phyloP scores from a whole-genome alignment of 768 basidiomycete genomes.

The Hygrophoropsis aurantiaca region DNA sequence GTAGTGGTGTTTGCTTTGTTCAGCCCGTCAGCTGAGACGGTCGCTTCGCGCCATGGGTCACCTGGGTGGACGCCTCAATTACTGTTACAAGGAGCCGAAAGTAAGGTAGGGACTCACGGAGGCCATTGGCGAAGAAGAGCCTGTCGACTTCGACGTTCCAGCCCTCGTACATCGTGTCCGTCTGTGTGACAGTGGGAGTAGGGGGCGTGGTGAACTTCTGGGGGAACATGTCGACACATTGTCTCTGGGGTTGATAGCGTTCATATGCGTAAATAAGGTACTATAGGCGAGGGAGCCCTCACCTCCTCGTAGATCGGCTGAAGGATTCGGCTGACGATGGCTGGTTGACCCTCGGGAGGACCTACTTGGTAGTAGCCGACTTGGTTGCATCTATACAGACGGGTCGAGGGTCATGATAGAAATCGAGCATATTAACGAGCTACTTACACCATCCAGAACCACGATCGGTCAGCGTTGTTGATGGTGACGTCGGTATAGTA shows the following conservation, averaged over 20 bases:
- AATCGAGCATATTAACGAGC: neutral
- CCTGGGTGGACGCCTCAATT: slow-evolving; percentile 34
- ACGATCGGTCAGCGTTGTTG: slow-evolving; percentile 59
- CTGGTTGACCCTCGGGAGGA: slow-evolving; percentile 35
- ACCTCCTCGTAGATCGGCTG: slow-evolving; percentile 30
- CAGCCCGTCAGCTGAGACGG: slow-evolving; percentile 57
- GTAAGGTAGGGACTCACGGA: slow-evolving; percentile 42
- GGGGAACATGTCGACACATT: slow-evolving; percentile 70
- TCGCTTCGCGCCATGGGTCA: slow-evolving; percentile 73
- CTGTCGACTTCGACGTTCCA: slow-evolving; percentile 60
- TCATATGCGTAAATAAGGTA: neutral
- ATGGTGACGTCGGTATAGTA: slow-evolving; percentile 57
- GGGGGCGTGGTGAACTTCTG: slow-evolving; percentile 51
- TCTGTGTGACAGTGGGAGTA: slow-evolving; percentile 39
- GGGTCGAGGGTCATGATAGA: neutral
- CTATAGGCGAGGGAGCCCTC: neutral
- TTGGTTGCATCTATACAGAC: slow-evolving; percentile 59
- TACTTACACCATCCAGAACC: slow-evolving; percentile 68
- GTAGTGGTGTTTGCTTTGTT: slow-evolving; percentile 44
- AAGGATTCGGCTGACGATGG: slow-evolving; percentile 33
- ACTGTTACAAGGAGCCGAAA: neutral
- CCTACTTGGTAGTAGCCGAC: slow-evolving; percentile 52
- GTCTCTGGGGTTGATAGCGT: slow-evolving; percentile 42
- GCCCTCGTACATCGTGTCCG: slow-evolving; percentile 54
- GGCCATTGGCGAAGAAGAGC: slow-evolving; percentile 70